phyloP scores from a whole-genome alignment of 164 flowering plant species.

The Berberis vulgaris region DNA sequence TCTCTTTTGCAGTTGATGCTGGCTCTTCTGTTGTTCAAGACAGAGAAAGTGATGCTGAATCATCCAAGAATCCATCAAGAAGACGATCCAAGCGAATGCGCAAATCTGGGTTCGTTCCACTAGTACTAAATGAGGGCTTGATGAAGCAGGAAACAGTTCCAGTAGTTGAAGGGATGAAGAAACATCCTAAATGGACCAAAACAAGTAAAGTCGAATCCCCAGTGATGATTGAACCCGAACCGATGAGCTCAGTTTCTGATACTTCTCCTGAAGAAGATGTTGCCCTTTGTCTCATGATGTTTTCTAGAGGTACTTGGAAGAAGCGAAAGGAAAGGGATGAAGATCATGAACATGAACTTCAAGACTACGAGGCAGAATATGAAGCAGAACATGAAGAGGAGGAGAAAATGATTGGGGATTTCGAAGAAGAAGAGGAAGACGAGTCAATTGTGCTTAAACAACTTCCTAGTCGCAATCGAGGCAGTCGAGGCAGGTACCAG shows the following conservation, averaged over 20 bases:
- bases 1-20: constrained; percentile 36
- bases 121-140: not conserved
- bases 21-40: constrained; percentile 42
- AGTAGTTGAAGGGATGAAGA: not conserved
- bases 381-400: constrained; percentile 8
- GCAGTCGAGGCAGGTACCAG: constrained; percentile 34
- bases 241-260: constrained; percentile 64
- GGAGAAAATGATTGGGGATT: not conserved
- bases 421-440: constrained; percentile 5
- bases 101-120: constrained; percentile 5
- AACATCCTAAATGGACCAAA: constrained; percentile 14
- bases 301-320: constrained; percentile 63
- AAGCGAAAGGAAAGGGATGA: constrained; percentile 1
- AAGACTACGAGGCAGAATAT: constrained; percentile 6
- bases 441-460: constrained; percentile 10
- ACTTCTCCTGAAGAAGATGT: constrained; percentile 70
- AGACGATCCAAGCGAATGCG: constrained; percentile 48
- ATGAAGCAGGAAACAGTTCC: not conserved
- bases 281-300: constrained; percentile 78
- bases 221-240: constrained; percentile 31
- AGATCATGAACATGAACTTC: not conserved
- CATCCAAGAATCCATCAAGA: constrained; percentile 43
- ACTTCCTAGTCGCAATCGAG: not conserved
- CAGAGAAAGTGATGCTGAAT: constrained; percentile 77
- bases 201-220: constrained; percentile 15